These are phyloP conservation scores for Saccharomycopsis sp. DNA, from an alignment of 805 yeast species.

Conservation along the genomic window DNA sequence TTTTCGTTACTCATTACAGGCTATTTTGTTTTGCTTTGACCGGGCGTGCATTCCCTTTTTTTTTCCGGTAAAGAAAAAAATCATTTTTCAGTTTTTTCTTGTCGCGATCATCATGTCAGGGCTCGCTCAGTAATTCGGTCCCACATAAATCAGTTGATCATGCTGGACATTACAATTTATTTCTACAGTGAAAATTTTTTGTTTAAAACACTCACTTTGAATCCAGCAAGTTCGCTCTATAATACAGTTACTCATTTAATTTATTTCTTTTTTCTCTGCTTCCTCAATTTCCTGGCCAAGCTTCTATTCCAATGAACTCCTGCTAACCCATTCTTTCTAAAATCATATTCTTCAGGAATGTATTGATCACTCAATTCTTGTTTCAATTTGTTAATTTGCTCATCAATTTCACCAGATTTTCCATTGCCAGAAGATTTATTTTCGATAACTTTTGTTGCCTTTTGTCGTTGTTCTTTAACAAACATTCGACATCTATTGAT, in stretches of 20 bases:
- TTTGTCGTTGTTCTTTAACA: conserved; percentile 57
- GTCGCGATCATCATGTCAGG: too few species aligned
- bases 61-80: too few species aligned
- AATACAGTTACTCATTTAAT: background rate
- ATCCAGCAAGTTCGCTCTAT: too few species aligned
- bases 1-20: too few species aligned
- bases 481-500: conserved; percentile 69
- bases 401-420: conserved; percentile 17
- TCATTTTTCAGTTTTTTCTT: too few species aligned
- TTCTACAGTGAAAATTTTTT: too few species aligned
- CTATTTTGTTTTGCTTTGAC: too few species aligned
- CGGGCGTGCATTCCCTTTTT: too few species aligned
- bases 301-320: conserved; percentile 62
- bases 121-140: too few species aligned
- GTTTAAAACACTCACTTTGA: too few species aligned
- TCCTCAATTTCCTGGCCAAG: conserved; percentile 47
- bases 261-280: conserved; percentile 20
- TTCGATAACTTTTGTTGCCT: conserved; percentile 25
- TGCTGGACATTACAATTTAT: too few species aligned
- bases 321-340: conserved; percentile 32
- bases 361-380: conserved; percentile 24
- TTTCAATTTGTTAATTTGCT: conserved; percentile 26
- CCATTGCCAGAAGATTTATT: background rate
- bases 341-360: conserved; percentile 36
- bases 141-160: too few species aligned